A percentile compares a stretch with the other conserved stretches of the same genome.
These are phyloP conservation scores for Wallacemonas sp. DNA, from an alignment of 208 protist genomes.

Conservation along the genomic window DNA sequence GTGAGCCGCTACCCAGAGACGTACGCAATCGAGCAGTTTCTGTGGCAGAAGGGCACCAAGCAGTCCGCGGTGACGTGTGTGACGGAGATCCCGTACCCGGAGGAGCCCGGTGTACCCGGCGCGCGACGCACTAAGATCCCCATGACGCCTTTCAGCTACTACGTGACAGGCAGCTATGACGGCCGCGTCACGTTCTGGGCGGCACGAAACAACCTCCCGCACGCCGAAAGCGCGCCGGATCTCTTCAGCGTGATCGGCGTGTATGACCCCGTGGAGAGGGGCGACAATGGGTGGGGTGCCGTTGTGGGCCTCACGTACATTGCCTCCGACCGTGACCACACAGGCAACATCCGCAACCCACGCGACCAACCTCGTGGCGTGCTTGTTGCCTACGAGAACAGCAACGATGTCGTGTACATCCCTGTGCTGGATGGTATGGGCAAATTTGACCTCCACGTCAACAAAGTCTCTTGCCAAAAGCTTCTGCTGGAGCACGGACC, in stretches of 20 bases:
- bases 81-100: constrained; percentile 56
- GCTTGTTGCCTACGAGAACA: constrained; percentile 61
- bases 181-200: constrained; percentile 78
- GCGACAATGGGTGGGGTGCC: constrained; percentile 16
- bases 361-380: constrained; percentile 57
- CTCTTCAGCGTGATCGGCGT: constrained; percentile 38
- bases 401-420: constrained; percentile 51
- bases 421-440: constrained; percentile 45
- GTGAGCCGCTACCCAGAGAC: constrained; percentile 82
- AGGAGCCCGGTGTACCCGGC: constrained; percentile 6
- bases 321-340: constrained; percentile 22
- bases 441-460: constrained; percentile 33
- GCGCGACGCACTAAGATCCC: constrained; percentile 13
- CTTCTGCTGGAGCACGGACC: constrained; percentile 34
- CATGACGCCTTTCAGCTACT: constrained; percentile 53
- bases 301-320: constrained; percentile 61
- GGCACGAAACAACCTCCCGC: constrained; percentile 56
- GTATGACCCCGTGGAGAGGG: constrained; percentile 21
- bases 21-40: constrained; percentile 81
- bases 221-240: constrained; percentile 20
- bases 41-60: constrained; percentile 48
- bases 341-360: constrained; percentile 33
- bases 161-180: constrained; percentile 54
- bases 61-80: constrained; percentile 74
- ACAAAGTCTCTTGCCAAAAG: constrained; percentile 19